Conservation (phyloP, 2,329 filamentous ascomycete genomes). For the Zymoseptoria ardabiliae region DNA sequence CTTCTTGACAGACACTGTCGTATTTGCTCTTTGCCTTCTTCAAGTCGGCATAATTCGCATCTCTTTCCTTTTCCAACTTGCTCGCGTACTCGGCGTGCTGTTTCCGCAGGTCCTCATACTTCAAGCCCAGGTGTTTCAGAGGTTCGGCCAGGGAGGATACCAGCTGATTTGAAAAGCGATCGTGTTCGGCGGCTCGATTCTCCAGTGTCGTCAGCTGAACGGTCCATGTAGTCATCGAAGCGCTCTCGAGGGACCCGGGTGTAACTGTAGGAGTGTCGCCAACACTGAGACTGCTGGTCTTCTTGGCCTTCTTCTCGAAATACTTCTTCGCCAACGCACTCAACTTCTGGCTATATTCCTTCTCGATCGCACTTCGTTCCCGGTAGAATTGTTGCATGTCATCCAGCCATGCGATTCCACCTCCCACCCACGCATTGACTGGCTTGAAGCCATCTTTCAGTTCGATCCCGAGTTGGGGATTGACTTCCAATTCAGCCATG, state of each 20-base stretch:
- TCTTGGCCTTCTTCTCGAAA: constrained; percentile 92
- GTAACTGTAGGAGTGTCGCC: constrained; percentile 90
- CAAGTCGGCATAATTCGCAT: constrained; percentile 73
- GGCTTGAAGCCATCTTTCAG: constrained; percentile 98
- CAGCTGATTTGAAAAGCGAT: constrained; percentile 72
- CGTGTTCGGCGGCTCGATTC: constrained; percentile 79
- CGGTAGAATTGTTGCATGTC: constrained; percentile 97
- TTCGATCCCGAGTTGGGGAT: constrained; percentile 85
- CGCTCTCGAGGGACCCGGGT: constrained; percentile 90
- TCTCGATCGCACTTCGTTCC: constrained; percentile 87
- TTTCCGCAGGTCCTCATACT: constrained; percentile 89
- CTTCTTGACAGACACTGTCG: constrained; percentile 84
- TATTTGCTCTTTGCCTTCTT: constrained; percentile 91
- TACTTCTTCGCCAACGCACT: constrained; percentile 87
- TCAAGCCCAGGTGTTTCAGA: constrained; percentile 62
- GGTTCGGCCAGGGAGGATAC: constrained; percentile 78
- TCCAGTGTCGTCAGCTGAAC: constrained; percentile 89
- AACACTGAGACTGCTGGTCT: constrained; percentile 78
- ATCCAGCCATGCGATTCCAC: constrained; percentile 89
- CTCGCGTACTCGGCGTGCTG: constrained; percentile 80
- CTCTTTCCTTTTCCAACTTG: constrained; percentile 84
- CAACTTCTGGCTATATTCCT: constrained; percentile 89
- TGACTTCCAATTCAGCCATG: constrained; percentile 77
- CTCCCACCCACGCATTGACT: constrained; percentile 81
- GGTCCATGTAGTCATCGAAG: constrained; percentile 93